Evolutionary conservation across 306 rosid genomes (phyloP).

Genomic region (Lathyrus tuberosus): DNA sequence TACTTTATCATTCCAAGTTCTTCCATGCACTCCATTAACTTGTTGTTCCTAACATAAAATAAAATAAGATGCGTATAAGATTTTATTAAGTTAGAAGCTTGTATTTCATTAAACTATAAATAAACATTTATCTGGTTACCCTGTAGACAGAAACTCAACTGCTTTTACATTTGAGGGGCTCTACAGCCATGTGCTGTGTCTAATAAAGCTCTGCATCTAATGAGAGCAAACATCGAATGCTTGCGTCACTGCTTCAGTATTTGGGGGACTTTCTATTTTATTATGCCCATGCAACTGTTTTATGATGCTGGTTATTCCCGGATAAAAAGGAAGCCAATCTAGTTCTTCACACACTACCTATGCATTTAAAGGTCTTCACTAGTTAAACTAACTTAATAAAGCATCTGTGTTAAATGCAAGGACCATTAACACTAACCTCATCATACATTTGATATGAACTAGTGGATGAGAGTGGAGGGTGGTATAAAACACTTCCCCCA

Average conservation of each 20-base stretch:
- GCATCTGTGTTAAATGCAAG: slow-evolving; percentile 29
- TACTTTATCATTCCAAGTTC: slow-evolving; percentile 73
- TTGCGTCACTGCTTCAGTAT: slow-evolving; percentile 73
- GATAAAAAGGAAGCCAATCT: slow-evolving; percentile 97
- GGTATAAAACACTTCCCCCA: slow-evolving; percentile 91
- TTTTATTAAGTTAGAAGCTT: slow-evolving; percentile 31
- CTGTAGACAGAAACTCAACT: slow-evolving; percentile 81
- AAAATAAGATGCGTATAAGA: slow-evolving; percentile 35
- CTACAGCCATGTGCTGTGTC: slow-evolving; percentile 89
- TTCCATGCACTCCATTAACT: slow-evolving; percentile 75
- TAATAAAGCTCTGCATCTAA: slow-evolving; percentile 95
- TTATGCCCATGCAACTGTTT: slow-evolving; percentile 66
- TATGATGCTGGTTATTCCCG: slow-evolving; percentile 56
- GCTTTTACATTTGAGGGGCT: slow-evolving; percentile 92
- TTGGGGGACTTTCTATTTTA: slow-evolving; percentile 78
- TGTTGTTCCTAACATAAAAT: slow-evolving; percentile 72
- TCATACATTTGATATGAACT: slow-evolving; percentile 94
- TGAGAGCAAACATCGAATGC: slow-evolving; percentile 83
- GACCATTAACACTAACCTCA: slow-evolving; percentile 69
- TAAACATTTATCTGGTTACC: slow-evolving; percentile 60
- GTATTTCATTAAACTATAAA: slow-evolving; percentile 37
- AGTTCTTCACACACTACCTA: slow-evolving; percentile 99
- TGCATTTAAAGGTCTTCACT: slow-evolving; percentile 40
- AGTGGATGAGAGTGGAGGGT: slow-evolving; percentile 96
- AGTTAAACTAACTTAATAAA: slow-evolving; percentile 39